Base-by-base conservation (phyloP, 2,329 filamentous ascomycete genomes). In the Curvularia sp. region DNA sequence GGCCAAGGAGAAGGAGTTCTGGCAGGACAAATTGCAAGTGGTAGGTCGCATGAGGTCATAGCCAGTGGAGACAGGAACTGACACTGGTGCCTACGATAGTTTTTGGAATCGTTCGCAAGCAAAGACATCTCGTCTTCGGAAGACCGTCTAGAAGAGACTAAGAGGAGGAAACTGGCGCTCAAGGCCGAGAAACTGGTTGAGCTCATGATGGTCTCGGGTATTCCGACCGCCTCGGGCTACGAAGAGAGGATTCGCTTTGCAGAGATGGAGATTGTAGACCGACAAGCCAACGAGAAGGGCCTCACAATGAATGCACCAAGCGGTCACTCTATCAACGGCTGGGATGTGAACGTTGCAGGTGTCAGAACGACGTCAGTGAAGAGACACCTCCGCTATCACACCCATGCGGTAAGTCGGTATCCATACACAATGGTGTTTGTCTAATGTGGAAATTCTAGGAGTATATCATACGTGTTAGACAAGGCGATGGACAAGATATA, bases 181-280 rank as follows among this genome's bases (percentile, higher is more conserved):
- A 99, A 99, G 84, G 92, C 91, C 48, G 89, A 95, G 77, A 99
- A 99, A 81, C 82, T 99, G 57, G 92, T 99, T 10, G 95, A 99
- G 82, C 83, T 99, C 61, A 99, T 99, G 95, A 97, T 99, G 93
- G 95, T 99, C 8, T 98, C 94, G 7, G 95, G 95, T 38, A 90
- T 99, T 57, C 92, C 91, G 33, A 99, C 95, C 0, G 93, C 95
- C 4, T 97, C 93, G 4, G 95, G 95, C 2, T 99, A 98, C 75
- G 95, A 99, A 78, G 95, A 99, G 81, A 88, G 95, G 57, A 97
- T 99, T 73, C 88, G 93, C 50, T 99, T 99, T 75, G 92, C 93
- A 1, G 95, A 99, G 79, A 90, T 99, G 79, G 95, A 99, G 74
- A 93, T 98, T 24, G 92, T 99, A 28, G 95, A 99, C 73, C 87